A percentile compares a stretch with the other conserved stretches of the same genome.
phyloP scores from a whole-genome alignment of 2,329 filamentous ascomycete genomes.

The Eutypella sp. region DNA sequence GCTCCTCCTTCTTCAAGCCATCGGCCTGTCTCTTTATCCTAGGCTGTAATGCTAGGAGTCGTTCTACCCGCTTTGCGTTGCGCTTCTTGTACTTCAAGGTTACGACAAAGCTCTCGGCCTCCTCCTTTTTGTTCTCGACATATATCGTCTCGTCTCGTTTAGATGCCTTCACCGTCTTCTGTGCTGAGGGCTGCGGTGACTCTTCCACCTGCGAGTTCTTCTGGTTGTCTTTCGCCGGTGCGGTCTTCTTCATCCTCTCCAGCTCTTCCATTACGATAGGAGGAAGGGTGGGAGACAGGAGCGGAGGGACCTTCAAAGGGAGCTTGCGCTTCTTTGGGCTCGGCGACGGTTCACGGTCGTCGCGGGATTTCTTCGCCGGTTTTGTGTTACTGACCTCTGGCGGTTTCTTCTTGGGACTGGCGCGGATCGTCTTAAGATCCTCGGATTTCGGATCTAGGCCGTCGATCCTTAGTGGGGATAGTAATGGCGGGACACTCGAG shows the following conservation, averaged over 20 bases:
- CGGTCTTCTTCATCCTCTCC: constrained; percentile 29
- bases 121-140: constrained; percentile 28
- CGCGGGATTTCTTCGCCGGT: constrained; percentile 21
- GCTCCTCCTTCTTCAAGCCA: constrained; percentile 31
- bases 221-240: constrained; percentile 21
- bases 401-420: constrained; percentile 30
- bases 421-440: constrained; percentile 17
- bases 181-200: constrained; percentile 27
- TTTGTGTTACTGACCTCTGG: constrained; percentile 23
- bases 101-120: constrained; percentile 33
- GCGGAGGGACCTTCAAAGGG: constrained; percentile 37
- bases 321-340: constrained; percentile 34
- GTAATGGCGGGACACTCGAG: constrained; percentile 41
- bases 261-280: constrained; percentile 45
- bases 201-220: constrained; percentile 25
- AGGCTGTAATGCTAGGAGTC: constrained; percentile 41
- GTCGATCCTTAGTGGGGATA: constrained; percentile 47
- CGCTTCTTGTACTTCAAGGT: constrained; percentile 45
- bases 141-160: constrained; percentile 28
- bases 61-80: constrained; percentile 38
- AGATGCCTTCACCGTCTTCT: constrained; percentile 28
- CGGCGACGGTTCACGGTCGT: constrained; percentile 24
- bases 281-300: constrained; percentile 54
- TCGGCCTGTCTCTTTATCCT: constrained; percentile 30
- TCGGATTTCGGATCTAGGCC: constrained; percentile 35